Evolutionary conservation across 176 grass and related monocot species (phyloP), one percentile per base, ranked within the genome.

Genomic region (Avena eriantha): DNA sequence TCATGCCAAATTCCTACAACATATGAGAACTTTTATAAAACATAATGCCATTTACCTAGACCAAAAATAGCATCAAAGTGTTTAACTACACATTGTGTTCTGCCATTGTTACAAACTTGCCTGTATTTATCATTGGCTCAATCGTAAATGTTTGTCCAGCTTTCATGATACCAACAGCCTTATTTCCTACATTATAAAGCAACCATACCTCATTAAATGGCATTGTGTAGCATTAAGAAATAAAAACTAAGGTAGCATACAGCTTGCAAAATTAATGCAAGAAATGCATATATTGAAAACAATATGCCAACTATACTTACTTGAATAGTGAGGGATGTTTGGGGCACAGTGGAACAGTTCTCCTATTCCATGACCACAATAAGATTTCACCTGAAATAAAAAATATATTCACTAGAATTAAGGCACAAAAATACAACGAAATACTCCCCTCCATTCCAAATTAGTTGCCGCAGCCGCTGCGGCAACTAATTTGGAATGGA

Each of bases 111-210:
- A 64, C 35, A 80, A 9, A 85, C 74, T 90, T 87, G 87, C 97
- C 97, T 90, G 97, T 69, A 80, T 99, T 96, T 79, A 99, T 96
- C 97, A 99, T 99, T 71, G 97, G 97, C 83, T 96, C 97, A 24
- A 96, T 99, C 46, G 97, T 99, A 87, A 99, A 99, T 81, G 90
- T 96, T 74, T 99, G 97, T 21, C 97, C 97, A 72, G 97, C 76
- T 93, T 99, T 99, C 97, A 99, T 99, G 80, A 96, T 90, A 85
- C 97, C 94, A 81, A 99, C 97, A 54, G 97, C 94, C 93, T 99
- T 99, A 88, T 99, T 99, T 83, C 90, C 97, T 99, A 82, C 59
- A 61, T 80, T 83, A 81, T 36, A 86, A 89, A 43, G 26, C 22
- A 80, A 83, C 21, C 51, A 85, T 36, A 82, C 10, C 34, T 54